Evolutionary conservation across 2,329 filamentous ascomycete genomes (phyloP).

Genomic region (Aspergillus proliferans): DNA sequence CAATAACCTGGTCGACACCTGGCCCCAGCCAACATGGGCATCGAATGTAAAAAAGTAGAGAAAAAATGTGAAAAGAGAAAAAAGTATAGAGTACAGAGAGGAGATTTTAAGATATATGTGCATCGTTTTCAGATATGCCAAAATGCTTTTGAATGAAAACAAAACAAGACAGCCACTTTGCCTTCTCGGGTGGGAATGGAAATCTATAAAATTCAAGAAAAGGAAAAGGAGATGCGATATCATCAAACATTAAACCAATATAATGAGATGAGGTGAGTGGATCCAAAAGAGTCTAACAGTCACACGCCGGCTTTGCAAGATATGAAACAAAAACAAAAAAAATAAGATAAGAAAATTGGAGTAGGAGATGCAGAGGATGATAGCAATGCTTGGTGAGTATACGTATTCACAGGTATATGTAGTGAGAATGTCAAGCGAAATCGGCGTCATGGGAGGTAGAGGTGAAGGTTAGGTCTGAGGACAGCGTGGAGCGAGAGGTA

Average conservation of each 20-base stretch:
- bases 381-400: neutral
- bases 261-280: neutral
- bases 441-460: neutral
- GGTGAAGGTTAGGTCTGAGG: neutral
- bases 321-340: neutral
- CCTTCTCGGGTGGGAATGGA: no score
- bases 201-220: no score
- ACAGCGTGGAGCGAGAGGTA: neutral
- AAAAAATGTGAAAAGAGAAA: no score
- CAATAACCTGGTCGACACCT: no score
- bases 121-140: no score
- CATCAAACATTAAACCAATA: neutral
- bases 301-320: neutral
- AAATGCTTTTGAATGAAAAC: no score
- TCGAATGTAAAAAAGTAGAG: no score
- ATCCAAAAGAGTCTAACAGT: neutral
- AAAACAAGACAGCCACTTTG: no score
- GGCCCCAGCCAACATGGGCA: no score
- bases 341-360: neutral
- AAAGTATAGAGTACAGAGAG: no score
- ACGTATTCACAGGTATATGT: neutral
- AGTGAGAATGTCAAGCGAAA: neutral
- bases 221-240: neutral
- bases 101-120: no score
- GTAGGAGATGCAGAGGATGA: neutral